Evolutionary conservation across 768 basidiomycete species (phyloP).

Genomic region (Tephrocybe sp.): DNA sequence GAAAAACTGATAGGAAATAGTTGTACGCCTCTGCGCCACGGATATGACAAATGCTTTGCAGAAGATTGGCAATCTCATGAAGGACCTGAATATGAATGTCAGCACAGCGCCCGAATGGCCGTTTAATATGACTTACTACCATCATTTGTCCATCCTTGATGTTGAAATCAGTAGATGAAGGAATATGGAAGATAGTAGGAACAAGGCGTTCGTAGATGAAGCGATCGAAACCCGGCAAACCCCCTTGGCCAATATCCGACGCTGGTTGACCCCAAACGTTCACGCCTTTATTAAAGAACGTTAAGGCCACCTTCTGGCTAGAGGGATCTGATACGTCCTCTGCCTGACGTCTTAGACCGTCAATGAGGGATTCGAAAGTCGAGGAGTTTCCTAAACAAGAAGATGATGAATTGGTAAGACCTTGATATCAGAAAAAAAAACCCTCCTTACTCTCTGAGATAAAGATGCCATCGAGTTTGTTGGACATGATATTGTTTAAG

Average conservation of each 20-base stretch:
- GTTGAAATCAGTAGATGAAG: slow-evolving; percentile 78
- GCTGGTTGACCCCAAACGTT: slow-evolving; percentile 63
- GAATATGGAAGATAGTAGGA: slow-evolving; percentile 78
- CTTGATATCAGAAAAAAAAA: not conserved
- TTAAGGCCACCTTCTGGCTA: slow-evolving; percentile 77
- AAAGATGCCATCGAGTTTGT: slow-evolving; percentile 82
- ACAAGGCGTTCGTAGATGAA: slow-evolving; percentile 88
- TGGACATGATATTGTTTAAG: slow-evolving; percentile 75
- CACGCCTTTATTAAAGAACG: slow-evolving; percentile 71
- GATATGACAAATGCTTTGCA: slow-evolving; percentile 74
- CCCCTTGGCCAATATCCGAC: slow-evolving; percentile 35
- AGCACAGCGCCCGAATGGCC: not conserved
- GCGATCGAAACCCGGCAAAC: slow-evolving; percentile 86
- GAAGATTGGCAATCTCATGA: slow-evolving; percentile 82
- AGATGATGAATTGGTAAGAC: not conserved
- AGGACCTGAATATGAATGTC: slow-evolving; percentile 56
- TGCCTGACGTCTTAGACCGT: slow-evolving; percentile 68
- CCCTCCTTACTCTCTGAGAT: slow-evolving; percentile 78
- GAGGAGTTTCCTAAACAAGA: slow-evolving; percentile 33
- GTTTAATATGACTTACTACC: slow-evolving; percentile 57
- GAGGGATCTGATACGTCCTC: slow-evolving; percentile 73
- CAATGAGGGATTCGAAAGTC: slow-evolving; percentile 76
- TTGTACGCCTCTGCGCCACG: slow-evolving; percentile 81
- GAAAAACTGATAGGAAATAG: slow-evolving; percentile 74
- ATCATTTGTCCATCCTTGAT: slow-evolving; percentile 85